A percentile compares a stretch with the other conserved stretches of the same genome.
Conservation (phyloP, 1,284 basidiomycete genomes). For the Fomitopsis schrenkii region DNA sequence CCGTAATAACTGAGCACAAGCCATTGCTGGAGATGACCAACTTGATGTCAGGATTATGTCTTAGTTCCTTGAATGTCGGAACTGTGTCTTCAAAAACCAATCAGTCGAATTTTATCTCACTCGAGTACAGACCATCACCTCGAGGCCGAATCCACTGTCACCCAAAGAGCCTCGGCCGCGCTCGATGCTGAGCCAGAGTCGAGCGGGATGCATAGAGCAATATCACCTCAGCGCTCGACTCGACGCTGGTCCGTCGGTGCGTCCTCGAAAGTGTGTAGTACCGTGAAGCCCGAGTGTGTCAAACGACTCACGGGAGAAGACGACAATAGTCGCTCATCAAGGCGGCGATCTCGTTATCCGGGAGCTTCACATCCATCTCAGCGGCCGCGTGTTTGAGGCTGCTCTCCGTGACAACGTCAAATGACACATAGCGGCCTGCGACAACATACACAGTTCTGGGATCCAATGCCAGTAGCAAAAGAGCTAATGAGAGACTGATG, state of each 20-base stretch:
- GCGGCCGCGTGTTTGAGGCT: conserved; percentile 25
- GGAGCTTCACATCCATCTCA: conserved; percentile 17
- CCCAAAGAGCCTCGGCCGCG: too few relatives aligned
- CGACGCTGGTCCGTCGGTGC: neutral
- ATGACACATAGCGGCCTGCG: conserved; percentile 26
- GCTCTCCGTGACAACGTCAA: conserved; percentile 26
- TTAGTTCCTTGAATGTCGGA: conserved; percentile 17
- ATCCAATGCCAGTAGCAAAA: neutral
- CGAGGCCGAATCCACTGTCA: too few relatives aligned
- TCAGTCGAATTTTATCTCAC: conserved; percentile 8
- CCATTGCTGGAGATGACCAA: conserved; percentile 29
- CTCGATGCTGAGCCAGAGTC: neutral
- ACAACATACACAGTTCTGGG: neutral
- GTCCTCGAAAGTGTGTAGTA: neutral
- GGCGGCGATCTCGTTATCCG: conserved; percentile 9
- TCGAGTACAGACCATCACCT: too few relatives aligned
- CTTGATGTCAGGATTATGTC: conserved; percentile 11
- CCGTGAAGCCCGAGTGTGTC: neutral
- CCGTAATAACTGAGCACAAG: conserved; percentile 3
- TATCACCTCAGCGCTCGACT: too few relatives aligned
- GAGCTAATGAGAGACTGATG: too few relatives aligned
- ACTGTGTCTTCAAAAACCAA: conserved; percentile 19
- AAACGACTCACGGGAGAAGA: conserved; percentile 19
- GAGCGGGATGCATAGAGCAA: neutral
- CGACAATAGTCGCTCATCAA: conserved; percentile 24